These are phyloP conservation scores for Primulina huaijiensis DNA, from an alignment of 257 asterid species.

Conservation along the genomic window DNA sequence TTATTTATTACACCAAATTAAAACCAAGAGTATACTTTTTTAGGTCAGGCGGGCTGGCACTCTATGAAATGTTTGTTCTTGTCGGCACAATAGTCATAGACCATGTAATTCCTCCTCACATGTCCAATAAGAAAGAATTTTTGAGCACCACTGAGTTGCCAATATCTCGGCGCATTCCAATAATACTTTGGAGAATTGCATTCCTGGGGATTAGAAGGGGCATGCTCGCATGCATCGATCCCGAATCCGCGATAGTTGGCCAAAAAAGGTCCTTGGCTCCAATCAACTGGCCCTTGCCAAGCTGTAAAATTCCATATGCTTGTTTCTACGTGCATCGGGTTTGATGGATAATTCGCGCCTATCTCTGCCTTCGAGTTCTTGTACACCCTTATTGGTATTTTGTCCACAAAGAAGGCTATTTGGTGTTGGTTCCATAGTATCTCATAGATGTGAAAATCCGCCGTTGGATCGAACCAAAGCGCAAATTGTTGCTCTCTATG, in stretches of 20 bases:
- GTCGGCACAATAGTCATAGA: conserved; percentile 19
- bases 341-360: conserved; percentile 26
- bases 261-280: conserved; percentile 24
- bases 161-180: conserved; percentile 21
- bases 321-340: conserved; percentile 29
- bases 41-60: not conserved
- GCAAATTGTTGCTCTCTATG: not conserved
- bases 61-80: not conserved
- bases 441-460: not conserved
- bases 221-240: conserved; percentile 14
- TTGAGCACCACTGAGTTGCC: conserved; percentile 5
- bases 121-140: not conserved
- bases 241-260: conserved; percentile 17
- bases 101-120: conserved; percentile 14
- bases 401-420: conserved; percentile 14
- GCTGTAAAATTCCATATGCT: conserved; percentile 25
- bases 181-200: conserved; percentile 17
- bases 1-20: too few species aligned
- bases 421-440: not conserved
- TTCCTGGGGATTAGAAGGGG: not conserved
- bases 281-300: conserved; percentile 27
- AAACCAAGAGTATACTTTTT: too few species aligned
- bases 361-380: conserved; percentile 16
- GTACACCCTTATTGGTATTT: conserved; percentile 27
- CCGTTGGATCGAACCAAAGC: not conserved